These are phyloP conservation scores for Ceratocystis lukuohia DNA, from an alignment of 2,329 filamentous ascomycete genomes.

Conservation along the genomic window DNA sequence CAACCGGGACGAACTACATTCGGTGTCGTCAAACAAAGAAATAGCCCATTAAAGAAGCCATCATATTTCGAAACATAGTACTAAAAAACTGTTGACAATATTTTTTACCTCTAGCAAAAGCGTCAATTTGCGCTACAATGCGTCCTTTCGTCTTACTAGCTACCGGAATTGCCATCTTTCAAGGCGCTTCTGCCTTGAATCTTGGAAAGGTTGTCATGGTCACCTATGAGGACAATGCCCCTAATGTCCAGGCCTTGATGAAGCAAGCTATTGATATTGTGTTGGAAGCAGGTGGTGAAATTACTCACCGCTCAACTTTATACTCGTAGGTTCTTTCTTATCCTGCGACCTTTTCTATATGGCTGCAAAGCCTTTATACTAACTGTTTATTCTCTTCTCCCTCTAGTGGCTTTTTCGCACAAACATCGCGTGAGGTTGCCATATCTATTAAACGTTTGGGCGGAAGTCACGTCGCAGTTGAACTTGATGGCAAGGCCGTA, in stretches of 20 bases:
- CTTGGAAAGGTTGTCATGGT: constrained; percentile 65
- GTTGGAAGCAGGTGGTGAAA: constrained; percentile 53
- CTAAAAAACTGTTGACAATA: background rate
- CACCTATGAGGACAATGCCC: constrained; percentile 57
- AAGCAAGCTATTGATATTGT: constrained; percentile 60
- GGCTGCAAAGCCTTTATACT: background rate
- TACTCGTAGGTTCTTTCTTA: constrained; percentile 44
- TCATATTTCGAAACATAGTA: background rate
- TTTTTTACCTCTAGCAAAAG: background rate
- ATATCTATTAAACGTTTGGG: constrained; percentile 52
- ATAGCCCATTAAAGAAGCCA: no score
- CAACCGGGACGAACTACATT: background rate
- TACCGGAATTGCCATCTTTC: constrained; percentile 42
- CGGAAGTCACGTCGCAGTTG: constrained; percentile 42
- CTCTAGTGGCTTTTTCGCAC: constrained; percentile 61
- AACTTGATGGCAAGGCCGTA: constrained; percentile 46
- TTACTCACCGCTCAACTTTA: constrained; percentile 63
- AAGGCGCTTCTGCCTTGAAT: constrained; percentile 49
- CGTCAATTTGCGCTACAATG: constrained; percentile 38
- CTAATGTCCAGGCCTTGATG: constrained; percentile 50
- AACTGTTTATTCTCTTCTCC: constrained; percentile 23
- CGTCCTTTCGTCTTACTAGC: constrained; percentile 43
- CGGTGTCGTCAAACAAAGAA: no score
- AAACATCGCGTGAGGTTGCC: constrained; percentile 55
- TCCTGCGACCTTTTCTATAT: background rate